Evolutionary conservation across 768 basidiomycete genomes (phyloP).

Genomic region (Paxillus rubicundulus): DNA sequence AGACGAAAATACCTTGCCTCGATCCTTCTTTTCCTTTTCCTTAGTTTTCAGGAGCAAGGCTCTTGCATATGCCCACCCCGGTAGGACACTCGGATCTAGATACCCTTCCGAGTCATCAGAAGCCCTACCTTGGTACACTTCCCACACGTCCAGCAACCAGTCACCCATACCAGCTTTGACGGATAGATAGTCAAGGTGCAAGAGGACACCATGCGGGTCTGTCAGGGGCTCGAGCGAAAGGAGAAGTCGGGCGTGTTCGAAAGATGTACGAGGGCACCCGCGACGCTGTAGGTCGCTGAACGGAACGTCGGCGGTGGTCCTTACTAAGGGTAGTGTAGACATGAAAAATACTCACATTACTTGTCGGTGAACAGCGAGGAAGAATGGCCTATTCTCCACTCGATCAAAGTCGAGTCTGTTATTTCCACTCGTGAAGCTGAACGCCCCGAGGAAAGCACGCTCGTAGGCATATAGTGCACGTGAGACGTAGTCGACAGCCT

Average conservation of each 20-base stretch:
- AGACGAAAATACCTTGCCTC: constrained; percentile 33
- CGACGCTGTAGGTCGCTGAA: constrained; percentile 80
- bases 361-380: constrained; percentile 81
- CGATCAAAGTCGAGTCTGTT: constrained; percentile 86
- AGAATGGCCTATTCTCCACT: constrained; percentile 92
- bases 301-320: not conserved
- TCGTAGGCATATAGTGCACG: constrained; percentile 94
- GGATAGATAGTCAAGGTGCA: constrained; percentile 84
- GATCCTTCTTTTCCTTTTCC: constrained; percentile 45
- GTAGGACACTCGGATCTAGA: constrained; percentile 59
- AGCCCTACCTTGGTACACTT: constrained; percentile 14
- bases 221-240: constrained; percentile 79
- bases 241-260: constrained; percentile 87
- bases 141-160: constrained; percentile 75
- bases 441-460: constrained; percentile 81
- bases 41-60: constrained; percentile 63
- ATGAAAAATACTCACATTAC: constrained; percentile 55
- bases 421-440: constrained; percentile 77
- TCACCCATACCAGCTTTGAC: constrained; percentile 75
- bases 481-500: constrained; percentile 85
- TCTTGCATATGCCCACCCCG: constrained; percentile 73
- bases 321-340: not conserved
- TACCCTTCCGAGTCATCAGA: constrained; percentile 19
- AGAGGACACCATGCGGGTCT: constrained; percentile 85
- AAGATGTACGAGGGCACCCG: constrained; percentile 85